Conservation (phyloP, 2,329 filamentous ascomycete genomes). For the Fusarium sp. region DNA sequence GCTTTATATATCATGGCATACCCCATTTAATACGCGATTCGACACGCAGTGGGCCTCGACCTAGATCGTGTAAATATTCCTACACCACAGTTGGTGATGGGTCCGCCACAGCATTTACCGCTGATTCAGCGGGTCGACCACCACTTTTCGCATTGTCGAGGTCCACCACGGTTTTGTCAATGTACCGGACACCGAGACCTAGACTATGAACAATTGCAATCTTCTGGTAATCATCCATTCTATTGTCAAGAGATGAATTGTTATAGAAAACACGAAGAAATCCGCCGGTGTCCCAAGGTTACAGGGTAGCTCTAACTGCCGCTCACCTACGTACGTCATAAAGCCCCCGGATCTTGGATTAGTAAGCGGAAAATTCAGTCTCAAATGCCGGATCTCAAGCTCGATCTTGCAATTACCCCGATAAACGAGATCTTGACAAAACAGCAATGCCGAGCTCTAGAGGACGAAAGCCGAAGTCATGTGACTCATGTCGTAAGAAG, state of each 20-base stretch:
- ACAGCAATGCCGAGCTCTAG: not conserved
- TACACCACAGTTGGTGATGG: too few relatives aligned
- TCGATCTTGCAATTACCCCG: not conserved
- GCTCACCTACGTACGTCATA: not conserved
- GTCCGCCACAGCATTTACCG: not conserved
- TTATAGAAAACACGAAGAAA: fast-evolving
- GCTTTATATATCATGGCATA: not conserved
- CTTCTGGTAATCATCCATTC: fast-evolving
- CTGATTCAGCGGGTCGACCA: not conserved
- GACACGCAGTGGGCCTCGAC: not conserved
- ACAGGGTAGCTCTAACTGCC: not conserved
- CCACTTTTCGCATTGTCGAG: not conserved
- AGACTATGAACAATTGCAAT: fast-evolving
- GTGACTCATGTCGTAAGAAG: constrained; percentile 14
- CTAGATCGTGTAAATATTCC: not conserved
- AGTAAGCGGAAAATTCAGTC: not conserved
- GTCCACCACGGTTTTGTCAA: not conserved
- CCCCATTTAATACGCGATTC: not conserved
- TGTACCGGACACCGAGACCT: not conserved
- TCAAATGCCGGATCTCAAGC: too few relatives aligned
- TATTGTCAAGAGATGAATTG: not conserved
- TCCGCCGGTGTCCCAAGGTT: too few relatives aligned
- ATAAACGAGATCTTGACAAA: not conserved
- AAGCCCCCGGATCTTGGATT: not conserved
- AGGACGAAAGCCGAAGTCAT: constrained; percentile 3